Evolutionary conservation across 2,329 filamentous ascomycete genomes (phyloP).

Genomic region (Chaetomiaceae sp.): DNA sequence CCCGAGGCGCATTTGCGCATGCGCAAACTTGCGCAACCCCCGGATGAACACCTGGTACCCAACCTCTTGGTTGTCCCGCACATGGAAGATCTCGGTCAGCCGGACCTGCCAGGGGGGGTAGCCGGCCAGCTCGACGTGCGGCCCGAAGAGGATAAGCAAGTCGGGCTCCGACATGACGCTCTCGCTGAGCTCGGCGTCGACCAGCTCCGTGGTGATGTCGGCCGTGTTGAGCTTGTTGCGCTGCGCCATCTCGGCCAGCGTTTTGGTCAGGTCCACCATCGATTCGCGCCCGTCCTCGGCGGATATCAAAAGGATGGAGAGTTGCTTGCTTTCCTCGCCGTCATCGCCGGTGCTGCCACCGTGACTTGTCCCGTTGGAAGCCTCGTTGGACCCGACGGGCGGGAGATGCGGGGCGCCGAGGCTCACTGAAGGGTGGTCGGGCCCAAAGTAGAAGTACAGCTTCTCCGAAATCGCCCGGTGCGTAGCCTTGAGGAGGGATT

Average conservation of each 20-base stretch:
- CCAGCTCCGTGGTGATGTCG: slow-evolving; percentile 78
- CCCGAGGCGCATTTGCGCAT: slow-evolving; percentile 83
- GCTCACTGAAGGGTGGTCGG: slow-evolving; percentile 63
- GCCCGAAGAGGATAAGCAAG: slow-evolving; percentile 79
- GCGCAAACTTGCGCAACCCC: slow-evolving; percentile 75
- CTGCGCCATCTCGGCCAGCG: slow-evolving; percentile 91
- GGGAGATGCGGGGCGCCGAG: slow-evolving; percentile 66
- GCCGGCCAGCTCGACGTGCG: slow-evolving; percentile 74
- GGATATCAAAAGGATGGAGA: slow-evolving; percentile 71
- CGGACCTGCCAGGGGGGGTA: slow-evolving; percentile 97
- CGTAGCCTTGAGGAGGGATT: slow-evolving; percentile 79
- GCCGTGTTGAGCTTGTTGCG: slow-evolving; percentile 71
- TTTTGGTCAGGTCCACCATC: slow-evolving; percentile 90
- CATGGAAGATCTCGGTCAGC: slow-evolving; percentile 85
- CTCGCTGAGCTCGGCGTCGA: slow-evolving; percentile 79
- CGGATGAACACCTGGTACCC: slow-evolving; percentile 91
- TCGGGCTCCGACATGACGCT: slow-evolving; percentile 84
- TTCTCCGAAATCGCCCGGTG: slow-evolving; percentile 75
- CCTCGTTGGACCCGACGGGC: slow-evolving; percentile 44
- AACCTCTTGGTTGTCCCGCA: slow-evolving; percentile 71
- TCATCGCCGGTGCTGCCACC: slow-evolving; percentile 6
- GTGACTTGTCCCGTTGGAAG: slow-evolving; percentile 29
- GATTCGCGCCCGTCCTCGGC: slow-evolving; percentile 87
- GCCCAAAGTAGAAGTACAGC: slow-evolving; percentile 81
- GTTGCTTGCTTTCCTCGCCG: slow-evolving; percentile 36